Evolutionary conservation across 2,329 filamentous ascomycete species (phyloP).

Genomic region (Didymella pomorum): DNA sequence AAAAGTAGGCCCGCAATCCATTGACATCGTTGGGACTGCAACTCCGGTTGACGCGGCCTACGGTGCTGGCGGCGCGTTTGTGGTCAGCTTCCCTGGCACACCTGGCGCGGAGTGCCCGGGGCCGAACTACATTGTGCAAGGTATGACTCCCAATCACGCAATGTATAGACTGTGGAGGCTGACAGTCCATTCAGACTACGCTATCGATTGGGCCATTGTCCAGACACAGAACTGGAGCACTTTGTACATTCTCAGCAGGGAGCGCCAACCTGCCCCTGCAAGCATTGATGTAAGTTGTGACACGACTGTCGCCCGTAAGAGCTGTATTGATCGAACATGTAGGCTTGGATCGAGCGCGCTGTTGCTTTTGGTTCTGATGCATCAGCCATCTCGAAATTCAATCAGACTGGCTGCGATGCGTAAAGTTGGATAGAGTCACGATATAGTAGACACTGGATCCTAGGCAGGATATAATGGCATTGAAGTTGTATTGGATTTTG

Average conservation of each 20-base stretch:
- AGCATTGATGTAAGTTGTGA: constrained; percentile 36
- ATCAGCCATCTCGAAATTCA: constrained; percentile 27
- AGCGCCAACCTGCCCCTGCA: constrained; percentile 29
- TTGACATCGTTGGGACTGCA: constrained; percentile 34
- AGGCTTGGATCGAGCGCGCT: constrained; percentile 30
- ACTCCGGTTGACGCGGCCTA: constrained; percentile 33
- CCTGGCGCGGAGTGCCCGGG: constrained; percentile 30
- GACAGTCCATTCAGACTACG: constrained; percentile 29
- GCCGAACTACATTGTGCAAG: constrained; percentile 45
- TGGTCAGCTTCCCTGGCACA: constrained; percentile 35
- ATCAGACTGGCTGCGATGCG: constrained; percentile 27
- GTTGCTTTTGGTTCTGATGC: constrained; percentile 30
- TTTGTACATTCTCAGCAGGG: constrained; percentile 39
- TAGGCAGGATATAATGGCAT: too few relatives aligned
- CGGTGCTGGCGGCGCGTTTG: constrained; percentile 33
- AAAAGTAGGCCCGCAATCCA: constrained; percentile 22
- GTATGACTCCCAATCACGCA: constrained; percentile 9
- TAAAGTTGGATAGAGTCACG: too few relatives aligned
- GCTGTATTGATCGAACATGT: background rate
- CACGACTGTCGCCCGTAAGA: too few relatives aligned
- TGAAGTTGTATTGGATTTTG: too few relatives aligned
- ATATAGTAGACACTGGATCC: too few relatives aligned
- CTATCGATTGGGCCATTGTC: constrained; percentile 38
- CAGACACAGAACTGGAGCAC: constrained; percentile 42
- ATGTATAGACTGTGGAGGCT: background rate